Conservation (phyloP, 2,329 filamentous ascomycete species). For the Chaetomium sp. region DNA sequence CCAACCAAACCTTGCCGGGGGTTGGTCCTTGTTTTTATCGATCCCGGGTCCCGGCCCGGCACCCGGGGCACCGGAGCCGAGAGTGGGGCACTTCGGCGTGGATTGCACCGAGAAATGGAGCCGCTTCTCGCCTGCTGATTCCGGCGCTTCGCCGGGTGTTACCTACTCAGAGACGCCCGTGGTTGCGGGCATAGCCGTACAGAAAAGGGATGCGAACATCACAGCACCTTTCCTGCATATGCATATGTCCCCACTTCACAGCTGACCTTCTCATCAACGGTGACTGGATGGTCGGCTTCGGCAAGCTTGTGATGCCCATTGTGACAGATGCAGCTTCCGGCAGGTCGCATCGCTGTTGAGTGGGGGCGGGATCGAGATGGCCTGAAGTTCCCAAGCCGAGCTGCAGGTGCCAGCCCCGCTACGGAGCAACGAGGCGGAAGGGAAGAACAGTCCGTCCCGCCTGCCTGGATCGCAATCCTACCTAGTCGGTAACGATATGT, state of each 20-base stretch:
- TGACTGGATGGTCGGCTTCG: conserved; percentile 43
- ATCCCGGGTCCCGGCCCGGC: conserved; percentile 9
- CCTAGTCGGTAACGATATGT: no score
- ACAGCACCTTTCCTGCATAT: conserved; percentile 13
- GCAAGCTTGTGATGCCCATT: conserved; percentile 39
- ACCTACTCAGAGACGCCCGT: no score
- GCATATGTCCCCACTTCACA: conserved; percentile 17
- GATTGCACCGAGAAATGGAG: conserved; percentile 22
- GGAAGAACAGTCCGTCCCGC: no score
- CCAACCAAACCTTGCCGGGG: not conserved
- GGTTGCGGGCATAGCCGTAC: conserved; percentile 20
- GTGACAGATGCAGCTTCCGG: not conserved
- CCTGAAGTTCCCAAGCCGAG: no score
- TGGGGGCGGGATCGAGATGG: no score
- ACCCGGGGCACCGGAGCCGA: conserved; percentile 8
- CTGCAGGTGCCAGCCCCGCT: no score
- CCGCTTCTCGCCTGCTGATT: not conserved
- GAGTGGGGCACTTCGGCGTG: conserved; percentile 13
- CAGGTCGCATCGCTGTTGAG: no score
- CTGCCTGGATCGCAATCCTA: no score
- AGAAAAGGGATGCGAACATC: conserved; percentile 13
- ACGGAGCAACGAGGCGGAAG: no score
- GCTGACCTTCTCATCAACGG: conserved; percentile 47
- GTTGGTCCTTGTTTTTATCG: not conserved
- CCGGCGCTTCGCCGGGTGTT: no score